phyloP scores from a whole-genome alignment of 768 basidiomycete species.

The Termitomyces sp. region DNA sequence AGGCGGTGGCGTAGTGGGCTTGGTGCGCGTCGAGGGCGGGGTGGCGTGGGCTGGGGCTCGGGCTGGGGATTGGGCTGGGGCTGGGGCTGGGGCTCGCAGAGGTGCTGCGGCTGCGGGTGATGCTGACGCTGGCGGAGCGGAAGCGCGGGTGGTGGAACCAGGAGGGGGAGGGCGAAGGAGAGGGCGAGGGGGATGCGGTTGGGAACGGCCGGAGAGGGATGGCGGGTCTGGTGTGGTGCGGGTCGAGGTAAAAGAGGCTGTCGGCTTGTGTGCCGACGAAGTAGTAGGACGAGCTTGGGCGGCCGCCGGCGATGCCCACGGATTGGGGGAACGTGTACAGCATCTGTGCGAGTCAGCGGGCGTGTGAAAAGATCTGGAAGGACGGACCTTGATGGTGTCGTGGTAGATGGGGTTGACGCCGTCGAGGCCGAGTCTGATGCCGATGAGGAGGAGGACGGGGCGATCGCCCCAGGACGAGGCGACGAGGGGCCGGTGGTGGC shows the following conservation, averaged over 20 bases:
- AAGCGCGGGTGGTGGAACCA: constrained; percentile 3
- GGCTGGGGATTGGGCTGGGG: background rate
- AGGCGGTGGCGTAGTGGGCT: constrained; percentile 67
- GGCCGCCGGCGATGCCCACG: constrained; percentile 93
- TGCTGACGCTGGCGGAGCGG: constrained; percentile 18
- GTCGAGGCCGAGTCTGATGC: constrained; percentile 82
- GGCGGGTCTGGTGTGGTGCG: constrained; percentile 72
- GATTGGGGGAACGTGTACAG: constrained; percentile 93
- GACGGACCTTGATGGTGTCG: constrained; percentile 64
- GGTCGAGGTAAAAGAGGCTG: constrained; percentile 78
- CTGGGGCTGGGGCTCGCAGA: constrained; percentile 32
- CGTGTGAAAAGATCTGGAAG: too few species aligned
- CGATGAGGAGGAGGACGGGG: constrained; percentile 82
- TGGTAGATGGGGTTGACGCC: constrained; percentile 95
- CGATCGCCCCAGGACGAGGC: constrained; percentile 62
- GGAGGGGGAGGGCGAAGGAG: too few species aligned
- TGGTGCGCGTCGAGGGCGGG: constrained; percentile 38
- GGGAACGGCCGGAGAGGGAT: constrained; percentile 53
- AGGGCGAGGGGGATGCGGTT: too few species aligned
- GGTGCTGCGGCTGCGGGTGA: constrained; percentile 27
- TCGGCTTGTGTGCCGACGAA: constrained; percentile 93
- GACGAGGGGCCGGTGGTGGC: constrained; percentile 8
- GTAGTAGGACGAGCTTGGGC: constrained; percentile 97
- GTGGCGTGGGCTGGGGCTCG: constrained; percentile 8
- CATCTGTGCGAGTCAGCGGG: constrained; percentile 36